Base-by-base conservation (phyloP, 2,329 filamentous ascomycete genomes). In the Diaporthe amygdali region DNA sequence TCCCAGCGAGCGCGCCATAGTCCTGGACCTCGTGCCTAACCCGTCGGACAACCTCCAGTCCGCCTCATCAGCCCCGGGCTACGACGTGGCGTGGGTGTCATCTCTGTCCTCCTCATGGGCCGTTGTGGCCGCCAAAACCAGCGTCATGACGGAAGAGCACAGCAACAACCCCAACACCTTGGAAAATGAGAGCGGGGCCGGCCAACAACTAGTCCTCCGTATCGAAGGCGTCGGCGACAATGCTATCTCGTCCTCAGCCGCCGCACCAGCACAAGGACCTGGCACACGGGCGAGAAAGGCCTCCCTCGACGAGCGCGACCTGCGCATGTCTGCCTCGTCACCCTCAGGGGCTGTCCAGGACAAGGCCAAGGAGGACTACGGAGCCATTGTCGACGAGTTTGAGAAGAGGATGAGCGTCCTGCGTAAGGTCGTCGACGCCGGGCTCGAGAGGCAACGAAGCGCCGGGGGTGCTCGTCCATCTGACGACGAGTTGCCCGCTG, bases 81-180 rank as follows among this genome's bases (percentile, higher is more conserved):
- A 87, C 80, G 81, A 82, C 32, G 89, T 98, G 0, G 84, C 88
- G 0, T 90, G 89, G 70, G 92, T 93, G 1, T 90, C 92, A 51
- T 95, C 92, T 73, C 83, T 98, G 15, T 93, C 90, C 10, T 84
- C 91, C 0, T 89, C 92, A 63, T 98, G 96, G 91, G 89, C 90
- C 56, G 84, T 90, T 54, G 85, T 85, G 1, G 81, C 81, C 54
- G 81, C 86, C 17, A 81, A 80, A 66, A 77, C 90, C 52, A 81
- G 81, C 25, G 84, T 81, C 61, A 84, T 86, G 75, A 83, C 82
- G 66, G 81, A 80, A 44, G 79, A 79, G 34, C 81, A 78, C 44
- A 76, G 79, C 39, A 59, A 22, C 52, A 49, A 47, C 41, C 74
- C 74, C 6, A 79, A 81, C 27, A 81, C 81, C 69, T 81, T 69